These are phyloP conservation scores for Globisporangium rhizosaccharum DNA, from an alignment of 352 stramenopile species.

Conservation along the genomic window DNA sequence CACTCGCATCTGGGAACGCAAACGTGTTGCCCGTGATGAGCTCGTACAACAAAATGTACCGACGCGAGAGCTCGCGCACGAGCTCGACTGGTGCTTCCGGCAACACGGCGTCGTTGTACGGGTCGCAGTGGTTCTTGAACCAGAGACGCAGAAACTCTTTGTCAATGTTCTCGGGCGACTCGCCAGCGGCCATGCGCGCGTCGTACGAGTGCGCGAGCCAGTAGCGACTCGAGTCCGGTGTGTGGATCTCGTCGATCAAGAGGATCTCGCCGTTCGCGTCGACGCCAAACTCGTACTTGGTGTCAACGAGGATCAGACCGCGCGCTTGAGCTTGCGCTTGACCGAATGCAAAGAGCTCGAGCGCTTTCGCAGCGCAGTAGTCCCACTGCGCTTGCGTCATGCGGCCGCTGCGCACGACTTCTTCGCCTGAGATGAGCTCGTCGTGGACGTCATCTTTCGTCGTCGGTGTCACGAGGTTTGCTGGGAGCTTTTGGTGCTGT, in stretches of 20 bases:
- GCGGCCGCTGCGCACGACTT: slow-evolving; percentile 91
- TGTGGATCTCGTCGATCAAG: slow-evolving; percentile 99
- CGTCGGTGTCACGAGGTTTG: slow-evolving; percentile 97
- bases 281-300: slow-evolving; percentile 92
- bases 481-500: slow-evolving; percentile 96
- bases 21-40: slow-evolving; percentile 97
- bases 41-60: slow-evolving; percentile 99
- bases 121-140: slow-evolving; percentile 98
- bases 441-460: slow-evolving; percentile 98
- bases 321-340: slow-evolving; percentile 88
- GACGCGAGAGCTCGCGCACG: slow-evolving; percentile 93
- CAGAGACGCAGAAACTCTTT: slow-evolving; percentile 99
- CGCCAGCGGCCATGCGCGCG: slow-evolving; percentile 72
- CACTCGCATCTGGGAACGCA: slow-evolving; percentile 58
- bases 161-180: slow-evolving; percentile 98
- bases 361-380: slow-evolving; percentile 89
- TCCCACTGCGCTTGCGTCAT: slow-evolving; percentile 98
- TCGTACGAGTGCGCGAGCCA: slow-evolving; percentile 91
- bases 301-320: slow-evolving; percentile 98
- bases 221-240: slow-evolving; percentile 96
- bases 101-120: slow-evolving; percentile 95
- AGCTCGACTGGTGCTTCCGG: slow-evolving; percentile 95
- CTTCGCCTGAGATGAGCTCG: slow-evolving; percentile 93
- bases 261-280: slow-evolving; percentile 89
- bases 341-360: slow-evolving; percentile 91